Evolutionary conservation across 805 yeast species (phyloP).

Genomic region (Kodamaea sagamina): DNA sequence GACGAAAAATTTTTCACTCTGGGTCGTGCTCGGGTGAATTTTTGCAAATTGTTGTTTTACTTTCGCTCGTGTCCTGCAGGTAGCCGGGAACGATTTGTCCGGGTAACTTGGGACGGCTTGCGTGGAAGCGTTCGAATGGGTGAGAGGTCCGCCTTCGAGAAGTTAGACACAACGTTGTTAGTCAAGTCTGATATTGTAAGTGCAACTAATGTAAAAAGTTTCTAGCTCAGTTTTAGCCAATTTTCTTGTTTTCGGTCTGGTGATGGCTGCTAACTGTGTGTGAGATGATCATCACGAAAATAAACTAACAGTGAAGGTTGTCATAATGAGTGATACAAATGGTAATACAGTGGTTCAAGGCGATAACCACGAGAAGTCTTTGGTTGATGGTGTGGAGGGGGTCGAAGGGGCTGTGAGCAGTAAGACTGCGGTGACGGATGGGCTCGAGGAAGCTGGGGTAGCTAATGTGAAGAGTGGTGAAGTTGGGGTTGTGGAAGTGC

Average conservation of each 20-base stretch:
- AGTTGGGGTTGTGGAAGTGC: too few relatives aligned
- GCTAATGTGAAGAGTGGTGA: too few relatives aligned
- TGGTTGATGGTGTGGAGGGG: not conserved
- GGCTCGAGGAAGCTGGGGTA: too few relatives aligned
- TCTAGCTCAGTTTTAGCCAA: not conserved
- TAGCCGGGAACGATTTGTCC: not conserved
- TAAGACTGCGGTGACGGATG: too few relatives aligned
- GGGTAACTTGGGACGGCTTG: conserved; percentile 1
- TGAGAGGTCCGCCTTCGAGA: too few relatives aligned
- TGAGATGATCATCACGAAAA: conserved; percentile 7
- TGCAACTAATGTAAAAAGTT: not conserved
- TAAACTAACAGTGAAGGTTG: not conserved
- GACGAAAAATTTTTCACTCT: too few relatives aligned
- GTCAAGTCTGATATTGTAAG: not conserved
- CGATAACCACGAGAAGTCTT: not conserved
- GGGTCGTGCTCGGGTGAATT: conserved; percentile 9
- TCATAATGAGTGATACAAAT: conserved; percentile 1
- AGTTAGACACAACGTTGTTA: too few relatives aligned
- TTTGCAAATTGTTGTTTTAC: not conserved
- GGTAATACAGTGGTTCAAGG: not conserved
- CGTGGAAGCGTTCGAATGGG: too few relatives aligned
- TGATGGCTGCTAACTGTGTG: too few relatives aligned
- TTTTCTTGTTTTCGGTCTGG: not conserved
- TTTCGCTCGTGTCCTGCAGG: conserved; percentile 5
- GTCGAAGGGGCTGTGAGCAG: too few relatives aligned